Percentiles rank a stretch among this genome's conserved stretches.
phyloP scores from a whole-genome alignment of 2,329 filamentous ascomycete genomes.

The Phialophora tarda region DNA sequence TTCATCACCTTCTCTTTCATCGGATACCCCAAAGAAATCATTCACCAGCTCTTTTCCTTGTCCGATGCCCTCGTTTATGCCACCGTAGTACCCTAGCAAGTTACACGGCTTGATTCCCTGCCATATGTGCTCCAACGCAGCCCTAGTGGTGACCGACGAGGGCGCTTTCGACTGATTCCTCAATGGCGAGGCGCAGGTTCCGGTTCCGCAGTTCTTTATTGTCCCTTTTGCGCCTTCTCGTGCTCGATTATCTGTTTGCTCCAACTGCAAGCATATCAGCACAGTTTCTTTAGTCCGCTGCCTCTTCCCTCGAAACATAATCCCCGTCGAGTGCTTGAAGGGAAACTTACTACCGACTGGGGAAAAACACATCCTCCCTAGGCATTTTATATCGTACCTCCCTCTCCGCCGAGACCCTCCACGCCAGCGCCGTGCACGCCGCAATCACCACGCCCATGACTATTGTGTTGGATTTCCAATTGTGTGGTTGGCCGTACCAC shows the following conservation, averaged over 20 bases:
- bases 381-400: conserved; percentile 78
- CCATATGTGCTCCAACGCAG: too few relatives aligned
- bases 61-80: neutral
- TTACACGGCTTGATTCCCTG: neutral
- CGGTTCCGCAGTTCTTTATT: conserved; percentile 9
- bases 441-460: conserved; percentile 72
- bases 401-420: conserved; percentile 73
- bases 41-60: neutral
- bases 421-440: conserved; percentile 71
- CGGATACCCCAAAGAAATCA: neutral
- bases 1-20: neutral
- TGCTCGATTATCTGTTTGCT: conserved; percentile 73
- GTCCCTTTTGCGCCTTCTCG: conserved; percentile 59
- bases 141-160: neutral
- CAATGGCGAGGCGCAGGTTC: neutral
- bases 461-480: conserved; percentile 93
- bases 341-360: conserved; percentile 76
- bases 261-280: conserved; percentile 59
- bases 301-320: too few relatives aligned
- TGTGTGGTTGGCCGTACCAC: conserved; percentile 93
- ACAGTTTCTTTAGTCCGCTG: neutral
- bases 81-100: neutral
- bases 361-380: conserved; percentile 76
- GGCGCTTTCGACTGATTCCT: neutral
- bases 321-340: neutral